Evolutionary conservation across 345 rosid genomes (phyloP).

Genomic region (Lagerstroemia speciosa): DNA sequence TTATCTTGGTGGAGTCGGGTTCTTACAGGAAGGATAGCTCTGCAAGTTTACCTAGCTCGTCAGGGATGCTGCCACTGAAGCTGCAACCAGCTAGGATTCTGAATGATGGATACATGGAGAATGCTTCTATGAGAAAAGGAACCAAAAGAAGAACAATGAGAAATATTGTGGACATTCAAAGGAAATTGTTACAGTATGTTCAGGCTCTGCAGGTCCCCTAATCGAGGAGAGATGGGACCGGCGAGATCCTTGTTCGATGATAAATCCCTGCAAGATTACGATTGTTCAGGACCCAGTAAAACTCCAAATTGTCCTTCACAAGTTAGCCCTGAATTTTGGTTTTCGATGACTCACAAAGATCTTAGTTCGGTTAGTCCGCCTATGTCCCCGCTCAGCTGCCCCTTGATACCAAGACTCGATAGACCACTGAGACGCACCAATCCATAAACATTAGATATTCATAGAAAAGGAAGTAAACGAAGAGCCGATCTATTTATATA

Average conservation of each 20-base stretch:
- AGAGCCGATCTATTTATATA: not conserved
- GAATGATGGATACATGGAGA: conserved; percentile 13
- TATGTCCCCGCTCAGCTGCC: conserved; percentile 83
- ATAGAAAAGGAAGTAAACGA: not conserved
- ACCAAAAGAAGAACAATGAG: not conserved
- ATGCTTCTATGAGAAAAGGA: not conserved
- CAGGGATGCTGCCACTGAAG: conserved; percentile 75
- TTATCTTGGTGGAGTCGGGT: not conserved
- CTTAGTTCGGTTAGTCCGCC: conserved; percentile 75
- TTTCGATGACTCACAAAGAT: conserved; percentile 57
- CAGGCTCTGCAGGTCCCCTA: conserved; percentile 71
- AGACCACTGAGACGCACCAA: conserved; percentile 44
- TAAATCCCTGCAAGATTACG: conserved; percentile 64
- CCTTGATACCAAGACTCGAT: conserved; percentile 73
- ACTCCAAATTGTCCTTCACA: not conserved
- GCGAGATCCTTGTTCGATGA: conserved; percentile 70
- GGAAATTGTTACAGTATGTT: conserved; percentile 57
- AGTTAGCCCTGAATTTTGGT: not conserved
- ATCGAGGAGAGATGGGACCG: conserved; percentile 55
- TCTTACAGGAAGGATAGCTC: conserved; percentile 85
- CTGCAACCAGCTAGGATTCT: conserved; percentile 89
- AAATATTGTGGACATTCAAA: not conserved
- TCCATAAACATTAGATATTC: not conserved
- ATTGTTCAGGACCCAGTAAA: not conserved
- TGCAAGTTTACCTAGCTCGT: conserved; percentile 68